Base-by-base conservation (phyloP, 441 rosid species). In the Pelargonium cotyledonis region DNA sequence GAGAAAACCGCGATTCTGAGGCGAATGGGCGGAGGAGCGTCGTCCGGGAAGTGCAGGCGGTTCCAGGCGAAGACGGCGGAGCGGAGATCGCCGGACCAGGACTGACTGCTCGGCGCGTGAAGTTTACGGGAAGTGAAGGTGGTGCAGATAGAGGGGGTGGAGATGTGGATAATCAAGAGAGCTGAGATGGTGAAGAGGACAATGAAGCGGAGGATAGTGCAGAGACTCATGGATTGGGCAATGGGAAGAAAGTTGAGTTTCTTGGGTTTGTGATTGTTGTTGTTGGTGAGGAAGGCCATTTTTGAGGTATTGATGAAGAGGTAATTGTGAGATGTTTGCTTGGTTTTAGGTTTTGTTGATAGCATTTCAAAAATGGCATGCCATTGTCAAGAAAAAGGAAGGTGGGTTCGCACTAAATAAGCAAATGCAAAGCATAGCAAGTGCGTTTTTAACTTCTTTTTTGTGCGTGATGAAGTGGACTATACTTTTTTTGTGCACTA, bases 1-100 rank as follows among this genome's bases (percentile, higher is more conserved):
- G 97, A 87, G 77, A 94, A 94, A 38, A 89, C 97, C 0, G 98
- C 98, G 16, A 94, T 80, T 58, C 73, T 87, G 2, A 94, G 91
- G 2, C 63, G 62, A 43, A 75, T 9, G 0, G 26, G 79, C 4
- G 86, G 82, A n/a, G 75, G 74, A 0, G 11, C 66, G 12, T 38
- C 46, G 2, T 55, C 12, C 7, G 1, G 10, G 70, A 91, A 89
- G 18, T 73, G 12, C 21, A 94, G 91, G 0, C 82, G 88, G 72
- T 94, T 94, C 98, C 98, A 94, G 0, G 96, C 76, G 16, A 88
- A 88, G 1, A 80, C 78, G 0, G 91, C 80, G 0, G 53, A 35
- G 5, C 83, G 86, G 49, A 94, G 89, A 47, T 94, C 93, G 0
- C 98, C 97, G 0, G 86, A 80, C 95, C 94, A 94, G 1, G 84